Conservation (phyloP, 805 yeast genomes). For the Ogataea pignaliae region DNA sequence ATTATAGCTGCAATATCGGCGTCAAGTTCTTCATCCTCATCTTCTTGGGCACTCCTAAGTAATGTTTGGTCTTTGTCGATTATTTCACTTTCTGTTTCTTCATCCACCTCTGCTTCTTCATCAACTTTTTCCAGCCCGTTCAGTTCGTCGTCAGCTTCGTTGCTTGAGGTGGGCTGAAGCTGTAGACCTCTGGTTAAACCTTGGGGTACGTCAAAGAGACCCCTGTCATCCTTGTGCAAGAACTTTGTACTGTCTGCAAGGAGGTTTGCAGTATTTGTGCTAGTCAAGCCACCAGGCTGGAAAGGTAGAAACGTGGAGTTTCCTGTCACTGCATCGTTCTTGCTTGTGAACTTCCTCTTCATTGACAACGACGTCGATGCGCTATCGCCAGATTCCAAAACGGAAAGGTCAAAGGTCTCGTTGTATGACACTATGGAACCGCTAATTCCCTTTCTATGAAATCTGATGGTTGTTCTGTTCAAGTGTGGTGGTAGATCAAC, state of each 20-base stretch:
- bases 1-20: conserved; percentile 26
- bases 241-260: conserved; percentile 32
- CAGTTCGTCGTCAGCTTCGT: conserved; percentile 6
- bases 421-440: conserved; percentile 62
- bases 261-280: conserved; percentile 2
- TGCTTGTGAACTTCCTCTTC: conserved; percentile 60
- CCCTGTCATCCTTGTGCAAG: conserved; percentile 65
- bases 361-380: conserved; percentile 71
- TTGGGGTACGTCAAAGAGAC: conserved; percentile 78
- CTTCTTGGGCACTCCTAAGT: background rate
- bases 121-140: conserved; percentile 5
- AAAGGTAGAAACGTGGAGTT: conserved; percentile 77
- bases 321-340: conserved; percentile 62
- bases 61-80: background rate
- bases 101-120: conserved; percentile 7
- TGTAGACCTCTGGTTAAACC: conserved; percentile 74
- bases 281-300: conserved; percentile 76
- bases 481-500: conserved; percentile 55
- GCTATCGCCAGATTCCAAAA: conserved; percentile 42
- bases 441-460: conserved; percentile 68
- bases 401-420: conserved; percentile 51
- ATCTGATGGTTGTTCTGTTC: conserved; percentile 60
- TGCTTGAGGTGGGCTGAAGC: conserved; percentile 8
- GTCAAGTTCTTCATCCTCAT: conserved; percentile 13
- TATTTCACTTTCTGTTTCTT: conserved; percentile 6